These are phyloP conservation scores for Aspergillus coremiiformis DNA, from an alignment of 495 filamentous ascomycete species.

Conservation along the genomic window DNA sequence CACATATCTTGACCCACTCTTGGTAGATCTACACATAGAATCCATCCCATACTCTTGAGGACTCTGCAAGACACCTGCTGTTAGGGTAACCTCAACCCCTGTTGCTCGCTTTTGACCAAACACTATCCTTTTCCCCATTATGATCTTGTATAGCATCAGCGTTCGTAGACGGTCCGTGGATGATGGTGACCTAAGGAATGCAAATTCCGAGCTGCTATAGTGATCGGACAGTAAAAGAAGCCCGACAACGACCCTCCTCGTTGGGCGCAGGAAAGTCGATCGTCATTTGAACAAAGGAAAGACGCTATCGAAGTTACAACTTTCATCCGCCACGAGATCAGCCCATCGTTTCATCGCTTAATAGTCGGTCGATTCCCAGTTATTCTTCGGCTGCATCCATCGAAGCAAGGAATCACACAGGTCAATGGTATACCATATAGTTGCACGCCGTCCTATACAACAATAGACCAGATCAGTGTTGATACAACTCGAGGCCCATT, in stretches of 20 bases:
- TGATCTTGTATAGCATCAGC: conserved; percentile 27
- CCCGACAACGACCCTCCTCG: conserved; percentile 24
- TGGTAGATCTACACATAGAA: conserved; percentile 33
- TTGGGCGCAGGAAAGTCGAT: conserved; percentile 26
- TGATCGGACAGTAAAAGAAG: conserved; percentile 27
- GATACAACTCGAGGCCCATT: not conserved
- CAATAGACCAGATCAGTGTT: not conserved
- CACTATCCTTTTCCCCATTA: conserved; percentile 37
- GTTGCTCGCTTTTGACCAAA: conserved; percentile 21
- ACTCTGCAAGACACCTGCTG: conserved; percentile 44
- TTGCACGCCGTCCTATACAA: conserved; percentile 25
- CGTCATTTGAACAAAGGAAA: conserved; percentile 36
- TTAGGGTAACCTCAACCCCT: conserved; percentile 34
- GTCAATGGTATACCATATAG: conserved; percentile 35
- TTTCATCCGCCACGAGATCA: conserved; percentile 37
- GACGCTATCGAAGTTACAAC: conserved; percentile 36
- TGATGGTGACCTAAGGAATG: conserved; percentile 19
- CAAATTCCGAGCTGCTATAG: conserved; percentile 36
- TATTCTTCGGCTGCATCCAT: not conserved
- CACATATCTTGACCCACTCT: conserved; percentile 48
- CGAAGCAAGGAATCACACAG: not conserved
- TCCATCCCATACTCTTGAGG: conserved; percentile 38
- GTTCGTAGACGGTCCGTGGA: not conserved
- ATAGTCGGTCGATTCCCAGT: conserved; percentile 25
- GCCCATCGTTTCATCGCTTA: conserved; percentile 39